Conservation (phyloP, 2,329 filamentous ascomycete species). For the Zalaria sp. region DNA sequence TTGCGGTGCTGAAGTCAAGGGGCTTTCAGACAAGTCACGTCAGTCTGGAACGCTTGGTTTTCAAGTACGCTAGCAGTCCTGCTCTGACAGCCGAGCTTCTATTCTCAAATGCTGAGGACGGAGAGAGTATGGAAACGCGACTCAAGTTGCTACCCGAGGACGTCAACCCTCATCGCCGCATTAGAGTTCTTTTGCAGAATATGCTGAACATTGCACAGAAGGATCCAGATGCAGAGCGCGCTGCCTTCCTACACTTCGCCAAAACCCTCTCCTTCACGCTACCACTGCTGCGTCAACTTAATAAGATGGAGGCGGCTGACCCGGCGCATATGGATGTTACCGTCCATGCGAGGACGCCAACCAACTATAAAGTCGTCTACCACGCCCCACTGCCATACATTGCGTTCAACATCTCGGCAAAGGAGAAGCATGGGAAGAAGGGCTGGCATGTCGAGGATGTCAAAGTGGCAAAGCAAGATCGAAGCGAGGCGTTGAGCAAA, state of each 20-base stretch:
- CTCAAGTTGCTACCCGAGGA: slow-evolving; percentile 41
- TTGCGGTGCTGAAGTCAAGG: slow-evolving; percentile 48
- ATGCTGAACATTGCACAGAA: background rate
- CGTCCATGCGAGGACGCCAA: slow-evolving; percentile 19
- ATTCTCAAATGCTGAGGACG: slow-evolving; percentile 5
- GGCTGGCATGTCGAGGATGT: slow-evolving; percentile 23
- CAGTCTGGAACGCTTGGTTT: slow-evolving; percentile 48
- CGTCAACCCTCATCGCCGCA: slow-evolving; percentile 15
- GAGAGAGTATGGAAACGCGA: slow-evolving; percentile 35
- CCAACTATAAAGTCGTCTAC: slow-evolving; percentile 26
- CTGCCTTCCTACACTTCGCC: slow-evolving; percentile 40
- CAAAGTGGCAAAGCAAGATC: background rate
- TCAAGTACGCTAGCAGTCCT: slow-evolving; percentile 44
- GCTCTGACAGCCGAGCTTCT: slow-evolving; percentile 9
- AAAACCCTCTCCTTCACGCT: slow-evolving; percentile 46
- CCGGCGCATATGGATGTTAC: slow-evolving; percentile 3
- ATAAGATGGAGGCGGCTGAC: slow-evolving; percentile 37
- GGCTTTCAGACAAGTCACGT: slow-evolving; percentile 45
- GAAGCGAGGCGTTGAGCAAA: slow-evolving; percentile 13
- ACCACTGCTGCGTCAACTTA: slow-evolving; percentile 48
- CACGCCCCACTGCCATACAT: slow-evolving; percentile 19
- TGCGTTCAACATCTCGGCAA: slow-evolving; percentile 22
- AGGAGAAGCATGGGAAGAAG: slow-evolving; percentile 17
- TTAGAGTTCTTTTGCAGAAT: slow-evolving; percentile 7
- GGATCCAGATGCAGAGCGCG: slow-evolving; percentile 26